Evolutionary conservation across 2,329 filamentous ascomycete species (phyloP).

Genomic region (Neoscytalidium dimidiatum): DNA sequence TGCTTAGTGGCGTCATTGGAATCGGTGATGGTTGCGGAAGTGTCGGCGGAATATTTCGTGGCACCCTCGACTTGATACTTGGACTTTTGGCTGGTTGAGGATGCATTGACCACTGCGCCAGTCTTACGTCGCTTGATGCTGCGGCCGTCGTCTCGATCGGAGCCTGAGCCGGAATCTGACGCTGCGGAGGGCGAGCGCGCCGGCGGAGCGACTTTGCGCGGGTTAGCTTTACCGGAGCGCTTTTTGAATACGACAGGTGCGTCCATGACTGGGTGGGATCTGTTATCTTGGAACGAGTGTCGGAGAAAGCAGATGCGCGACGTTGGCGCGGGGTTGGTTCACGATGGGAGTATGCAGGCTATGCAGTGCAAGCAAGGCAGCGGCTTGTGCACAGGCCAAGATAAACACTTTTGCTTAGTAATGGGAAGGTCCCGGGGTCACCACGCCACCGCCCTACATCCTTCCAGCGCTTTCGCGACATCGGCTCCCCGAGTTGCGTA

Average conservation of each 20-base stretch:
- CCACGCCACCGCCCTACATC: background rate
- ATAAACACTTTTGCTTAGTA: background rate
- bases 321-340: background rate
- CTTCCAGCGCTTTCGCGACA: constrained; percentile 2
- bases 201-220: constrained; percentile 79
- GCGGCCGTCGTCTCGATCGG: constrained; percentile 76
- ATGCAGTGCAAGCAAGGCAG: no score
- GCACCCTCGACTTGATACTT: constrained; percentile 44
- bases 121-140: constrained; percentile 78
- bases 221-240: constrained; percentile 72
- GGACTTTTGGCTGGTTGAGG: constrained; percentile 55
- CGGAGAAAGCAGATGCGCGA: background rate
- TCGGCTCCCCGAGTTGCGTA: background rate
- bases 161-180: constrained; percentile 60
- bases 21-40: constrained; percentile 62
- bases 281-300: background rate
- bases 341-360: no score
- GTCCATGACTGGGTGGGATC: constrained; percentile 27
- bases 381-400: no score
- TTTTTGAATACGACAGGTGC: constrained; percentile 79
- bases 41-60: constrained; percentile 62
- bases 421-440: no score
- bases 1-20: constrained; percentile 88
- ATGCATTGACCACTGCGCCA: constrained; percentile 67
- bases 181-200: constrained; percentile 58